These are phyloP conservation scores for Hypomontagnella submonticulosa DNA, from an alignment of 495 filamentous ascomycete genomes.

Conservation along the genomic window DNA sequence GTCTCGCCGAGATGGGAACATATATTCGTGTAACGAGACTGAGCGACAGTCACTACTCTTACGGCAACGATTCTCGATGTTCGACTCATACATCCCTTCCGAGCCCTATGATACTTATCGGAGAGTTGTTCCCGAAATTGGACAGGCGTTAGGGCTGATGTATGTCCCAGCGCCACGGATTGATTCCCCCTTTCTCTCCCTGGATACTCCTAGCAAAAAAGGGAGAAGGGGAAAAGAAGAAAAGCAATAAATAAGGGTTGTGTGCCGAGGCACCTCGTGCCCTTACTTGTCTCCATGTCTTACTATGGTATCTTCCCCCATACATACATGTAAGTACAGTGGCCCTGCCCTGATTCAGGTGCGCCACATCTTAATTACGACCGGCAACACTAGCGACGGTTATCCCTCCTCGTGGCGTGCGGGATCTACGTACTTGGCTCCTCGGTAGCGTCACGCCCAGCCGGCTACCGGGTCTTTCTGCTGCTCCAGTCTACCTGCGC, in stretches of 20 bases:
- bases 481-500: no score
- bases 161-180: slow-evolving; percentile 11
- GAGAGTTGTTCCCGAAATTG: slow-evolving; percentile 2
- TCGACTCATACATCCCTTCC: background rate
- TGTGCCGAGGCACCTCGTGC: background rate
- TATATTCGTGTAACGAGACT: no score
- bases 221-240: background rate
- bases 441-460: background rate
- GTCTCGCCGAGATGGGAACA: no score
- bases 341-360: slow-evolving; percentile 8
- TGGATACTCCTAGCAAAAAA: background rate
- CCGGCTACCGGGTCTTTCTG: slow-evolving; percentile 13
- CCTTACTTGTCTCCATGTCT: background rate
- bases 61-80: background rate
- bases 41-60: background rate
- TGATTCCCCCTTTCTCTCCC: background rate
- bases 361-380: slow-evolving; percentile 1
- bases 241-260: background rate
- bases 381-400: slow-evolving; percentile 3
- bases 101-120: slow-evolving; percentile 7
- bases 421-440: slow-evolving; percentile 7
- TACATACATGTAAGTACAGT: background rate
- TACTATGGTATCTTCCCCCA: background rate
- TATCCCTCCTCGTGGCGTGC: background rate
- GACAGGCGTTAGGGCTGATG: slow-evolving; percentile 18